Conservation (phyloP, 2,329 filamentous ascomycete species). For the Elsinoe batatas region DNA sequence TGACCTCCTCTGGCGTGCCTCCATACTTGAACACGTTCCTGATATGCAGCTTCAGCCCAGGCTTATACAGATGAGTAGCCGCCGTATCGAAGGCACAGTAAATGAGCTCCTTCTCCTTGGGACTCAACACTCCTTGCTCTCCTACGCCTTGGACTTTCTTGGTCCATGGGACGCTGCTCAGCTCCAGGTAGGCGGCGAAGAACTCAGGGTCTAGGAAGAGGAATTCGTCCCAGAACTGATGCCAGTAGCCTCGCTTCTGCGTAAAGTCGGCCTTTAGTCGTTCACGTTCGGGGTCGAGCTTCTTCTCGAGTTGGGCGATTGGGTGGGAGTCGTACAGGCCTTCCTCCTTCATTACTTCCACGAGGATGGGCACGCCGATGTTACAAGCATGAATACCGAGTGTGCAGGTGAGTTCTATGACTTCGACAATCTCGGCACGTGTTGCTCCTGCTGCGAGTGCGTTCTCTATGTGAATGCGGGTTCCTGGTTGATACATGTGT, state of each 20-base stretch:
- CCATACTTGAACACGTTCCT: constrained; percentile 39
- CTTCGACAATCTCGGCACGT: constrained; percentile 36
- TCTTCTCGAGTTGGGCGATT: not conserved
- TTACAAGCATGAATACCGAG: constrained; percentile 41
- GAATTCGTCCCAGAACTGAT: constrained; percentile 37
- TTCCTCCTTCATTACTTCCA: constrained; percentile 39
- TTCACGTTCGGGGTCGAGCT: constrained; percentile 30
- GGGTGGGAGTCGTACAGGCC: constrained; percentile 18
- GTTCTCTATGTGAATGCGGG: constrained; percentile 32
- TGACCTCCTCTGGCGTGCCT: constrained; percentile 37
- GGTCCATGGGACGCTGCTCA: constrained; percentile 36
- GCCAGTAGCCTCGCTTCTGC: constrained; percentile 39
- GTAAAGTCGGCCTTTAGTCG: constrained; percentile 35
- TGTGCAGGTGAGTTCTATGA: constrained; percentile 35
- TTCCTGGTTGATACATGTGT: constrained; percentile 36
- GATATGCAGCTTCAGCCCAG: constrained; percentile 41
- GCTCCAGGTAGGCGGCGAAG: constrained; percentile 39
- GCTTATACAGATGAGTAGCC: constrained; percentile 39
- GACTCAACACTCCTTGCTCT: constrained; percentile 28
- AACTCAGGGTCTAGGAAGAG: constrained; percentile 38
- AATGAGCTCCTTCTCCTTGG: constrained; percentile 41
- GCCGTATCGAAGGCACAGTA: constrained; percentile 41
- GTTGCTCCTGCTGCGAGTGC: constrained; percentile 34
- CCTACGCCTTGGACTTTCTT: constrained; percentile 21
- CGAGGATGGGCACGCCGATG: constrained; percentile 37